Evolutionary conservation across 441 rosid species (phyloP).

Genomic region (Raphanus hybrid): DNA sequence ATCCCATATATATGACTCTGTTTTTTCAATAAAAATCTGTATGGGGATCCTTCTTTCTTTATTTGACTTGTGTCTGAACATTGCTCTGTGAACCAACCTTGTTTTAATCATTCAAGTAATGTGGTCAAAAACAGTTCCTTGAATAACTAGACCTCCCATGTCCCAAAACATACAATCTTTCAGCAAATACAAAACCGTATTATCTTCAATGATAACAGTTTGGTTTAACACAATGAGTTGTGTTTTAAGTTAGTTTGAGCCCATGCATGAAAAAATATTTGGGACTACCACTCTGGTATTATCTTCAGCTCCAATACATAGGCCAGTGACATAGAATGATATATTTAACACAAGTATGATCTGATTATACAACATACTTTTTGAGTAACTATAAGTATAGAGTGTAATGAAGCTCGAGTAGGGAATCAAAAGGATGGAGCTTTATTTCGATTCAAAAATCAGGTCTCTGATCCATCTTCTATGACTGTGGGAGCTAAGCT

Average conservation of each 20-base stretch:
- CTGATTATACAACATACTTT: slow-evolving; percentile 1
- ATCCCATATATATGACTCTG: slow-evolving; percentile 3
- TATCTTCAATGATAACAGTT: background rate
- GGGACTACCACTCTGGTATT: background rate
- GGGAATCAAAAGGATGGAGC: slow-evolving; percentile 4
- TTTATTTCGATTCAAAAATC: slow-evolving; percentile 6
- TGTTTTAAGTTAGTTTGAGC: background rate
- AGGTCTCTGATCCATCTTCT: too few species aligned
- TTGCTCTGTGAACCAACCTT: slow-evolving; percentile 19
- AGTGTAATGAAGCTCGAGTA: background rate
- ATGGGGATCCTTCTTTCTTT: background rate
- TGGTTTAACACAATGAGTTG: background rate
- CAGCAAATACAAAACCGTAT: background rate
- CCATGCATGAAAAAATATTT: background rate
- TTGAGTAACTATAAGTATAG: slow-evolving; percentile 2
- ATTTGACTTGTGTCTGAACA: background rate
- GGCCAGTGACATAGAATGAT: background rate
- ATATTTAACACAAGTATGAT: background rate
- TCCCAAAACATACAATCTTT: background rate
- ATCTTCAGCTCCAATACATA: background rate
- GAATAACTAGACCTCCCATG: background rate
- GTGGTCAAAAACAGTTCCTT: too few species aligned
- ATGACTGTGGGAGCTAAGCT: too few species aligned
- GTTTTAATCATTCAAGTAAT: too few species aligned
- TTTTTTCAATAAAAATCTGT: slow-evolving; percentile 1